These are phyloP conservation scores for Monotropa hypopitys DNA, from an alignment of 179 eudicot genomes.

Conservation along the genomic window DNA sequence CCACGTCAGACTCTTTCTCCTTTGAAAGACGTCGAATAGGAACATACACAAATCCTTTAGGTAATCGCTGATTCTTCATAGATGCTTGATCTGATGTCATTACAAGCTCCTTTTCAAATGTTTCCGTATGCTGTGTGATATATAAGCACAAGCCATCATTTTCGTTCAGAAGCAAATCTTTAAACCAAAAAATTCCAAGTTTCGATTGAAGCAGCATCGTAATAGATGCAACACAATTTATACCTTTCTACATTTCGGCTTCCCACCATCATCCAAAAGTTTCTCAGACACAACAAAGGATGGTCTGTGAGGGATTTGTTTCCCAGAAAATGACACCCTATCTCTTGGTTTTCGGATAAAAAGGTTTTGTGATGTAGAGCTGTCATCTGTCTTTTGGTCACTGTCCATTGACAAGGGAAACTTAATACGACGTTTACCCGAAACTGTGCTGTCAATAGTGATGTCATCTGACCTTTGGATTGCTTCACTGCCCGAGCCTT, in stretches of 20 bases:
- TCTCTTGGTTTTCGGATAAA: slow-evolving; percentile 48
- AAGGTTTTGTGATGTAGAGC: slow-evolving; percentile 57
- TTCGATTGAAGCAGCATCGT: slow-evolving; percentile 7
- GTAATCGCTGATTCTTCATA: slow-evolving; percentile 62
- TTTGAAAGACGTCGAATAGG: slow-evolving; percentile 56
- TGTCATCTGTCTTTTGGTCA: slow-evolving; percentile 73
- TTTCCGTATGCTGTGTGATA: slow-evolving; percentile 45
- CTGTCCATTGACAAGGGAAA: slow-evolving; percentile 46
- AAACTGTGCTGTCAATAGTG: slow-evolving; percentile 74
- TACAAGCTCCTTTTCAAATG: slow-evolving; percentile 68
- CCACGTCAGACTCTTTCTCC: slow-evolving; percentile 31
- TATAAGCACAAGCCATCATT: slow-evolving; percentile 1
- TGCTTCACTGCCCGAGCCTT: slow-evolving; percentile 74
- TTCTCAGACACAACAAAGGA: slow-evolving; percentile 32
- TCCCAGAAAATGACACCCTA: slow-evolving; percentile 60
- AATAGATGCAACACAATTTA: background rate
- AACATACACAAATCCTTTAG: slow-evolving; percentile 82
- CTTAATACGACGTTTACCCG: slow-evolving; percentile 54
- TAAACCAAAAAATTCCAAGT: background rate
- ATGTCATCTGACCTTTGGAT: slow-evolving; percentile 77
- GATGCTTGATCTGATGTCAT: slow-evolving; percentile 92
- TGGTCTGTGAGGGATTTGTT: slow-evolving; percentile 64
- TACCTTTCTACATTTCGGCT: slow-evolving; percentile 41
- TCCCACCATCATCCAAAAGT: slow-evolving; percentile 41
- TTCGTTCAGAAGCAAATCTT: background rate